Evolutionary conservation across 2,329 filamentous ascomycete genomes (phyloP).

Genomic region (Biscogniauxia sp.): DNA sequence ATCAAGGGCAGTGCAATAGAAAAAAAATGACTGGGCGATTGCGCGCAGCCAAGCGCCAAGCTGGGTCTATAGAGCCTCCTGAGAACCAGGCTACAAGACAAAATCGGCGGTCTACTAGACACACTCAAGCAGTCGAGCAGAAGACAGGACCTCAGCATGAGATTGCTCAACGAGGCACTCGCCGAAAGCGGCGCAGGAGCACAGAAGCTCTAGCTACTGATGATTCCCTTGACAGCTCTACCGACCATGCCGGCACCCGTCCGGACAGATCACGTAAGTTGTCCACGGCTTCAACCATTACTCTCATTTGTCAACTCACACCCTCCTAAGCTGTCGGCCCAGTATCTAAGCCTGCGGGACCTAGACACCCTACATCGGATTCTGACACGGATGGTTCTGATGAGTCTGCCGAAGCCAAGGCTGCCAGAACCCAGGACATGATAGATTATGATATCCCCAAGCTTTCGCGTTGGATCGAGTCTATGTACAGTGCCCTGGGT

Average conservation of each 20-base stretch:
- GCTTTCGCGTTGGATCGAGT: conserved; percentile 22
- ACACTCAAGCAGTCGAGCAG: conserved; percentile 18
- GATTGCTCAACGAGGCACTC: conserved; percentile 22
- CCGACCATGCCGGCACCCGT: conserved; percentile 9
- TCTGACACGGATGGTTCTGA: conserved; percentile 8
- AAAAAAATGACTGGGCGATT: conserved; percentile 22
- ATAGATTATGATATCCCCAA: conserved; percentile 29
- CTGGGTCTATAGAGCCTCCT: conserved; percentile 16
- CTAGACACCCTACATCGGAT: conserved; percentile 1
- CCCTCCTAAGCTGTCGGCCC: conserved; percentile 8
- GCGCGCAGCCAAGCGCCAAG: conserved; percentile 17
- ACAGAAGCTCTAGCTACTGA: conserved; percentile 21
- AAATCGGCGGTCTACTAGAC: conserved; percentile 8
- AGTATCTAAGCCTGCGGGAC: not conserved
- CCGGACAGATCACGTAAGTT: conserved; percentile 13
- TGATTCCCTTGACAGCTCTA: conserved; percentile 15
- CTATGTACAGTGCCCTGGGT: conserved; percentile 16
- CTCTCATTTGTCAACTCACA: conserved; percentile 4
- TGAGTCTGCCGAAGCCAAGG: conserved; percentile 20
- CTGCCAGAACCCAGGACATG: conserved; percentile 23
- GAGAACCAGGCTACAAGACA: conserved; percentile 14
- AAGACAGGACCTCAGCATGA: conserved; percentile 5
- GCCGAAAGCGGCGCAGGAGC: conserved; percentile 17
- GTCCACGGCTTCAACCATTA: not conserved
- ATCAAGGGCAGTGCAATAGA: not conserved